Percentiles rank a stretch among this genome's conserved stretches.
phyloP scores from a whole-genome alignment of 2,329 filamentous ascomycete species.

The Pestalotiopsis sp. region DNA sequence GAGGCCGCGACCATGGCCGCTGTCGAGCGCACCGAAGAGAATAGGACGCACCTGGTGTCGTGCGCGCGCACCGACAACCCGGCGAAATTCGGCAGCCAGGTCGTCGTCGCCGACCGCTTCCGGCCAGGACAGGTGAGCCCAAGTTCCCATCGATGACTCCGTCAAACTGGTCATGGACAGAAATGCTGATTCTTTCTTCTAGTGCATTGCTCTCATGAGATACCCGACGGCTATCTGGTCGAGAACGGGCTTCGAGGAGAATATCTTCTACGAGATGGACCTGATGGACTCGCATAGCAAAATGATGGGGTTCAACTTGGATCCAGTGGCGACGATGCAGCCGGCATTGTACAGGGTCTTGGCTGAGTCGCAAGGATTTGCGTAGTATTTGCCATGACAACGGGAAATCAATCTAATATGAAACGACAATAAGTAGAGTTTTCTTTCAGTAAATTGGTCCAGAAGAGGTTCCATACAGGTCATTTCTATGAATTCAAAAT shows the following conservation, averaged over 20 bases:
- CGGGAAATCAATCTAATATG: background rate
- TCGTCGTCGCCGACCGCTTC: conserved; percentile 4
- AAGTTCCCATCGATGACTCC: background rate
- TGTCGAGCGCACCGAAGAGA: conserved; percentile 7
- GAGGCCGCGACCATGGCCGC: conserved; percentile 4
- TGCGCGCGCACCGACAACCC: background rate
- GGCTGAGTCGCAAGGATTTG: background rate
- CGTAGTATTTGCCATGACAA: background rate
- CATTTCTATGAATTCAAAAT: no score
- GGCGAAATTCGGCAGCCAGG: background rate
- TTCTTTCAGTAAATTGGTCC: no score
- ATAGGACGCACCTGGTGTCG: background rate
- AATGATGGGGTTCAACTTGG: conserved; percentile 5
- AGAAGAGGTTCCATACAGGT: no score
- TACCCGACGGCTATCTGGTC: background rate
- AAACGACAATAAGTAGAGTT: no score
- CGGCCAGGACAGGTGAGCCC: background rate
- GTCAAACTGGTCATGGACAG: background rate
- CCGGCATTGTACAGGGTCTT: background rate
- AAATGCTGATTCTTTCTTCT: background rate
- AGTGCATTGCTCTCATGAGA: conserved; percentile 6
- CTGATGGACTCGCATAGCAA: conserved; percentile 7
- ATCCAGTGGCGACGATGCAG: conserved; percentile 5
- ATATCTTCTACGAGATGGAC: conserved; percentile 1
- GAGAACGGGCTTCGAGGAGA: conserved; percentile 3